These are phyloP conservation scores for Phylloporus sp. DNA, from an alignment of 768 basidiomycete genomes.

Conservation along the genomic window DNA sequence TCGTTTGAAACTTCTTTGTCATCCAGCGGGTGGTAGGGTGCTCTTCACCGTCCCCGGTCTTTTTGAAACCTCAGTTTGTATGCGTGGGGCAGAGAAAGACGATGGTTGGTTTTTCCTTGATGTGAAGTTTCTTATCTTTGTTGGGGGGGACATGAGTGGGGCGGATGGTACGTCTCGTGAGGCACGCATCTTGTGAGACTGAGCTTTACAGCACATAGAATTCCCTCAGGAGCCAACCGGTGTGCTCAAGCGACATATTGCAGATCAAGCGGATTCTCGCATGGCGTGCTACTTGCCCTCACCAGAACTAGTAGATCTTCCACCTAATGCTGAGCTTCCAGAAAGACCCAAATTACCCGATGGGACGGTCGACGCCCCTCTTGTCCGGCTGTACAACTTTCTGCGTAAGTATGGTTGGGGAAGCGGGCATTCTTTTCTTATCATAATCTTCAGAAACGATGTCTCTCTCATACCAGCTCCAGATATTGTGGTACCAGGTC, in stretches of 20 bases:
- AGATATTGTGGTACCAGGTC: conserved; percentile 79
- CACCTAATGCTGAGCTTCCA: conserved; percentile 39
- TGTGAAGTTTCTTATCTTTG: conserved; percentile 68
- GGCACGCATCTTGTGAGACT: background rate
- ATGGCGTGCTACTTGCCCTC: conserved; percentile 59
- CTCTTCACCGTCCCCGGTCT: conserved; percentile 69
- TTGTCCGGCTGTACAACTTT: conserved; percentile 84
- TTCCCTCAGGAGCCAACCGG: conserved; percentile 69
- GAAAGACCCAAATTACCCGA: conserved; percentile 49
- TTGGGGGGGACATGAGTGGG: conserved; percentile 71
- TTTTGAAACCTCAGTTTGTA: conserved; percentile 71
- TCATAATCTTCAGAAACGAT: conserved; percentile 63
- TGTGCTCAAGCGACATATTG: conserved; percentile 59
- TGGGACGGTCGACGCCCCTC: conserved; percentile 72
- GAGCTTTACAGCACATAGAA: conserved; percentile 38
- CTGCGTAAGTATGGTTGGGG: conserved; percentile 57
- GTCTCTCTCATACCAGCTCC: conserved; percentile 89
- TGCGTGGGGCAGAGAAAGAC: conserved; percentile 62
- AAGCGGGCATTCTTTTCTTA: background rate
- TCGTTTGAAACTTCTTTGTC: conserved; percentile 16
- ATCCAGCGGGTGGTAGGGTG: conserved; percentile 70
- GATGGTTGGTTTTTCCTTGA: conserved; percentile 87
- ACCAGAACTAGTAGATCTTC: conserved; percentile 39
- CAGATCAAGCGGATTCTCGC: conserved; percentile 68
- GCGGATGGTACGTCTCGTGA: conserved; percentile 51